These are phyloP conservation scores for Cardamine resedifolia DNA, from an alignment of 345 rosid species.

Conservation along the genomic window DNA sequence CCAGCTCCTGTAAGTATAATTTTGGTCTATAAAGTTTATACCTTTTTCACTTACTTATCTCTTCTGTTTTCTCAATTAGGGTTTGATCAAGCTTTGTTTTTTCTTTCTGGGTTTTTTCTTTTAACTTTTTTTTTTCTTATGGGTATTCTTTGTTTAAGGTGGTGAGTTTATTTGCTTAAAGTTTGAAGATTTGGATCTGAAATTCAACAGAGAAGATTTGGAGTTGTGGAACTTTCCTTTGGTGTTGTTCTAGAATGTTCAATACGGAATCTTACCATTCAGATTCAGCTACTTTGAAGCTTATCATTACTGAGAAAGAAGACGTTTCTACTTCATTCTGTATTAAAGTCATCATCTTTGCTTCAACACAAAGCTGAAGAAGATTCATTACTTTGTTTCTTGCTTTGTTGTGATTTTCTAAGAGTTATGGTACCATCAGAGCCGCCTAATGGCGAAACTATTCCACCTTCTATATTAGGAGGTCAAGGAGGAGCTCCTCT, in stretches of 20 bases:
- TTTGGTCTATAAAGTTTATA: neutral
- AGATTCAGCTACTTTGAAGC: conserved; percentile 37
- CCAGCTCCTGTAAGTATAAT: conserved; percentile 39
- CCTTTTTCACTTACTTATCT: neutral
- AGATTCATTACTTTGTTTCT: conserved; percentile 21
- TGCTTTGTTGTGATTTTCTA: conserved; percentile 32
- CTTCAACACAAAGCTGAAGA: conserved; percentile 43
- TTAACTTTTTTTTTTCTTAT: conserved; percentile 18
- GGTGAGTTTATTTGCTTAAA: conserved; percentile 23
- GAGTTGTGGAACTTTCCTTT: neutral
- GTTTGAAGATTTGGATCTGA: conserved; percentile 31
- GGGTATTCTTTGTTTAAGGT: conserved; percentile 15
- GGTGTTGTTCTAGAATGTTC: conserved; percentile 30
- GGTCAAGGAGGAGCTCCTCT: conserved; percentile 67
- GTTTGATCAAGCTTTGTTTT: conserved; percentile 47
- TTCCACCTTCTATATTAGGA: conserved; percentile 73
- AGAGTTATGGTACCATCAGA: conserved; percentile 84
- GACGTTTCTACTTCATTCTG: conserved; percentile 26
- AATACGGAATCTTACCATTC: conserved; percentile 30
- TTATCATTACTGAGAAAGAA: conserved; percentile 18
- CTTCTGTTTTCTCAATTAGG: conserved; percentile 32
- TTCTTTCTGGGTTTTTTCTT: neutral
- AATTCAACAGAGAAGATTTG: conserved; percentile 14
- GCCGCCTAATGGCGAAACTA: conserved; percentile 70
- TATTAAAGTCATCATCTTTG: conserved; percentile 43